Evolutionary conservation across 176 grass and related monocot genomes (phyloP), one percentile per base, ranked within the genome.

Genomic region (Urochloa ruziziensis): DNA sequence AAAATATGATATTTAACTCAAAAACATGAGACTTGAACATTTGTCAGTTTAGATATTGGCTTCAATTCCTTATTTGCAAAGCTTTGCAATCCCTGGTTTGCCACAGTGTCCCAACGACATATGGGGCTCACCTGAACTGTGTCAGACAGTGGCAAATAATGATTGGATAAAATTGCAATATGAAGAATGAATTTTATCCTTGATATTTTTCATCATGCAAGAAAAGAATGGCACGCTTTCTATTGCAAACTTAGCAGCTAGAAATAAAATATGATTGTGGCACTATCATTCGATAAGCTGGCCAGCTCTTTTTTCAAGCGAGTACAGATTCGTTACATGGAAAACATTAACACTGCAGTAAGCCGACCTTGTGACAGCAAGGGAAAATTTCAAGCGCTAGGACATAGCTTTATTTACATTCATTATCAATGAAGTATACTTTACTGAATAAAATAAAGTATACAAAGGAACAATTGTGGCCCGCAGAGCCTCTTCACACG

Each of bases 141-240:
- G 15, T 49, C 47, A 49, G 15, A 49, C 15, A 49, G 47, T 49
- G 47, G 47, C 3, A 17, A 49, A 49, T 4, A 49, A 49, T 13
- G 47, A 49, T 49, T 3, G 47, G 47, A 49, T 11, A 49, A 18
- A 49, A 17, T 49, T 49, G 47, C 47, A 17, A 49, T 48, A 10
- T 2, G 3, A 49, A 4, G 16, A 5, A 18, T 17, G 47, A 49
- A 49, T 17, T 49, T 49, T 18, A 49, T 18, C 15, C 47, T 62
- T 78, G 24, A 69, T 78, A 69, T 44, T 48, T n/a, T 35, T n/a
- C 51, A 82, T 4, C 46, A 24, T 84, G 65, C 54, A 77, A 73
- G 25, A 79, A 73, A 59, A 40, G n/a, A 56, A 88, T 14, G 2
- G 2, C n/a, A 19, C 70, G 1, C 56, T 73, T 61, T 69, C n/a